Base-by-base conservation (phyloP, 108 stramenopile genomes). In the Stephanodiscus triporus region DNA sequence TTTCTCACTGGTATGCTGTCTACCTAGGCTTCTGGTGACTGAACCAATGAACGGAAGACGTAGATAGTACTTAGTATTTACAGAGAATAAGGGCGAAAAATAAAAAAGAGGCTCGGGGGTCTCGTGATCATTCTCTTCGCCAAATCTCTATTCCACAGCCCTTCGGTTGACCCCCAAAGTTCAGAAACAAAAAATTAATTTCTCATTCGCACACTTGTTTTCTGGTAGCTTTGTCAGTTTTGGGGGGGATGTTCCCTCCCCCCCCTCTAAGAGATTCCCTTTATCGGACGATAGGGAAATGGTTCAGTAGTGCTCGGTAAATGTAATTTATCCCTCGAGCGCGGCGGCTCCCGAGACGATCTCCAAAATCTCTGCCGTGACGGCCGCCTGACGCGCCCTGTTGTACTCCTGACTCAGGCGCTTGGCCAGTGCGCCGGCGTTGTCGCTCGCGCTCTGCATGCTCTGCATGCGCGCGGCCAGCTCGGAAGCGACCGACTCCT, bases 371-470 rank as follows among this genome's bases (percentile, higher is more conserved):
- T 98, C 97, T 75, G 89, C 87, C 13, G 97, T 98, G 47, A 98
- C 97, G 48, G 89, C 77, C 3, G 96, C 94, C 88, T 98, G 97
- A 86, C 97, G 95, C 63, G 96, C 96, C 66, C 97, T 91, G 74
- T 97, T 97, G 88, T 97, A 97, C 55, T 88, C 69, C 79, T 95
- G 84, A 64, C 68, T 84, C 67, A 97, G 85, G 32, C 84, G 60
- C 84, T 88, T 88, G 61, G 85, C 87, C 27, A 97, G 90, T 9
- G 89, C 87, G 43, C 86, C 85, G 61, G 97, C 97, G 73, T 97
- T 98, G 85, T 98, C 96, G 70, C 91, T 93, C n/a, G 97, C 96
- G 75, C 87, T 66, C 82, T 96, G 96, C 97, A 98, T 98, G 68
- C 94, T 91, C 81, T 95, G 92, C 97, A 98, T 98, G 70, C 97